These are phyloP conservation scores for Mycena rosella DNA, from an alignment of 768 basidiomycete genomes.

Conservation along the genomic window DNA sequence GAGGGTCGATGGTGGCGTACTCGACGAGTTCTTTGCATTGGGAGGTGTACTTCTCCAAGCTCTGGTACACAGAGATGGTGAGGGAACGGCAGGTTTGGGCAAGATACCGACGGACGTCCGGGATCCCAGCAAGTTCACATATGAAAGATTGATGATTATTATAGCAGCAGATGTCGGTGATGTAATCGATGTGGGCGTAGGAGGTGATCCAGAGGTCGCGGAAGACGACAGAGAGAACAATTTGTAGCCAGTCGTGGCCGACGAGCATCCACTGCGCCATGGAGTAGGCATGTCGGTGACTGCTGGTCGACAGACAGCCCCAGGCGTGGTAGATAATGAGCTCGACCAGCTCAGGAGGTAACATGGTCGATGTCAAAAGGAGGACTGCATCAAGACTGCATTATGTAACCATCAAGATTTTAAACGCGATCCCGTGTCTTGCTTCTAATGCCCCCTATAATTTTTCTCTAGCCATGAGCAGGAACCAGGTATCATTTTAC, in stretches of 20 bases:
- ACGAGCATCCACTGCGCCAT: constrained; percentile 4
- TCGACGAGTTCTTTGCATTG: neutral
- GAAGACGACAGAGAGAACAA: constrained; percentile 5
- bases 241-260: constrained; percentile 3
- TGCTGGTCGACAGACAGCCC: constrained; percentile 10
- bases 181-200: neutral
- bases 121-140: neutral
- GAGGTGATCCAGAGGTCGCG: constrained; percentile 11
- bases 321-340: constrained; percentile 1
- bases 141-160: neutral
- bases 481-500: neutral
- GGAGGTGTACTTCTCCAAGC: neutral
- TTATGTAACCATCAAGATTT: no score
- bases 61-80: constrained; percentile 8
- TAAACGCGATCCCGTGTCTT: no score
- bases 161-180: neutral
- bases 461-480: neutral
- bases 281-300: neutral
- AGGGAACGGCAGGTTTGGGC: constrained; percentile 8
- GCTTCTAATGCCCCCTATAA: no score
- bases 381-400: neutral
- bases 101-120: constrained; percentile 2
- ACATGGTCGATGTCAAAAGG: no score
- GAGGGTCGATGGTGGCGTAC: neutral
- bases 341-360: constrained; percentile 11